Evolutionary conservation across 371 early-diverging fungal genomes (phyloP).

Genomic region (Mucor indicus): DNA sequence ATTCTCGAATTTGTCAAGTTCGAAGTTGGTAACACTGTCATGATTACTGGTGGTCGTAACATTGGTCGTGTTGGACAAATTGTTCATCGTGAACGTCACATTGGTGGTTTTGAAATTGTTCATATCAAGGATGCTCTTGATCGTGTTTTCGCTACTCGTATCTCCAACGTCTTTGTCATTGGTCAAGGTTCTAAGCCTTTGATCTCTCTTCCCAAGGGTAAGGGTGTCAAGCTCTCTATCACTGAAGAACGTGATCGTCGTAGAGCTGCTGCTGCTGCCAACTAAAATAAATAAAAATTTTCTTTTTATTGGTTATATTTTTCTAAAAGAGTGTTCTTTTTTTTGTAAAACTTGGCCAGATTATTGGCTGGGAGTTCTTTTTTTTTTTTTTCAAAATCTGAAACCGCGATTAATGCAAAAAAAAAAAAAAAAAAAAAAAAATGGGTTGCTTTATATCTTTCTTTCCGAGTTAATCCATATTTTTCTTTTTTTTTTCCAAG

Average conservation of each 20-base stretch:
- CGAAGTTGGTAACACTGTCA: constrained; percentile 94
- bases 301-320: not conserved
- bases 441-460: constrained; percentile 1
- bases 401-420: constrained; percentile 10
- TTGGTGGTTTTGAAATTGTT: constrained; percentile 96
- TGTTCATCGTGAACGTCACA: constrained; percentile 95
- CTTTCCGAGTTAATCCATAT: not conserved
- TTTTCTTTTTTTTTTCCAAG: not conserved
- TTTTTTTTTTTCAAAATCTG: not conserved
- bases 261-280: constrained; percentile 52
- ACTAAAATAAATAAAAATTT: constrained; percentile 1
- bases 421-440: too few relatives aligned
- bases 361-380: too few relatives aligned
- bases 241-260: constrained; percentile 96
- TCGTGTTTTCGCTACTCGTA: constrained; percentile 88
- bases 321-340: not conserved
- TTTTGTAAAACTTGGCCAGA: too few relatives aligned
- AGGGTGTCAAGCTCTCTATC: constrained; percentile 97
- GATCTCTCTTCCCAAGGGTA: constrained; percentile 96
- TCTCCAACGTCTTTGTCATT: constrained; percentile 92
- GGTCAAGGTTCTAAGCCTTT: constrained; percentile 73
- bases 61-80: constrained; percentile 99
- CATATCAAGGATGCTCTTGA: constrained; percentile 91
- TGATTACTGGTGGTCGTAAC: constrained; percentile 99
- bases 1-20: constrained; percentile 94